Base-by-base conservation (phyloP, 2,329 filamentous ascomycete species). In the Ascochyta rabiei region DNA sequence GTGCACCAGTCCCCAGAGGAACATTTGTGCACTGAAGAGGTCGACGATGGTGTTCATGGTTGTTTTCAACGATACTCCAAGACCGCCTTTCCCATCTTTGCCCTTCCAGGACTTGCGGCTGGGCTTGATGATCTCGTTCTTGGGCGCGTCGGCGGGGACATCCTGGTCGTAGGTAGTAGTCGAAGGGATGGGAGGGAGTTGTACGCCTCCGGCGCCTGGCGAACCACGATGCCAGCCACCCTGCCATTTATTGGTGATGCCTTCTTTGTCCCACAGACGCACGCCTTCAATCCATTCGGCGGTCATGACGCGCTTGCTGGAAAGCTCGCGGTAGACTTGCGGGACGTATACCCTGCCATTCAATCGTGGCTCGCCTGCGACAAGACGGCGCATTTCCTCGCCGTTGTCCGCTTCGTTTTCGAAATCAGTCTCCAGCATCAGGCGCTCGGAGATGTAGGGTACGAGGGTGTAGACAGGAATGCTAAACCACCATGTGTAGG, bases 201-300 rank as follows among this genome's bases (percentile, higher is more conserved):
- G 82, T 2, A 80, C 80, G 6, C 90, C 89, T 42, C 87, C 84
- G 44, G 89, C 88, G 16, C 93, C 93, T 3, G 91, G 89, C 23
- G 89, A 93, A 4, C 90, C 91, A 57, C 85, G 81, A 15, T 88
- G 85, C 78, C 86, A 84, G 6, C 90, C 89, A 19, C 92, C 93
- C 33, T 87, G 78, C 93, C 95, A 98, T 4, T 84, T 81, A 2
- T 83, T 82, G 0, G 86, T 89, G 70, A 97, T 88, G 48, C 88
- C 83, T 53, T 90, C 86, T 73, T 96, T 96, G 68, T 98, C 93
- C 91, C 93, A 96, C 2, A 99, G 81, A 1, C 93, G 84, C 2
- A 96, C 86, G 6, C 95, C 95, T 76, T 99, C 95, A 55, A 99
- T 96, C 95, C 95, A 99, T 74, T 99, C 95, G 0, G 93, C 92